Conservation (phyloP, 2,329 filamentous ascomycete species). For the Elsinoe perseae region DNA sequence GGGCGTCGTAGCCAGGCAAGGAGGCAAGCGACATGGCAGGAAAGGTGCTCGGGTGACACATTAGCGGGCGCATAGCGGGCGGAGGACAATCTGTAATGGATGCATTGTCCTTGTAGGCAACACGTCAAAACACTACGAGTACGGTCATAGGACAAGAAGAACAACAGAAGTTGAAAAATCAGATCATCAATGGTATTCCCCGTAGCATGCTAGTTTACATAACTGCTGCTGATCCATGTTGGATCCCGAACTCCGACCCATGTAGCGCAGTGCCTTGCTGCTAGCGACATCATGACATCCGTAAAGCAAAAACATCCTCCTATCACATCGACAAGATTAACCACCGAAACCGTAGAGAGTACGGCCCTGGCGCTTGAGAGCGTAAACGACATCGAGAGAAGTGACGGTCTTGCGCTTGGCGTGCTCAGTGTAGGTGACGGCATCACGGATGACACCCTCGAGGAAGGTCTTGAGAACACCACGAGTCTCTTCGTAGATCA, state of each 20-base stretch:
- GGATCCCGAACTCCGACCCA: constrained; percentile 2
- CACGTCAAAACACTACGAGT: no score
- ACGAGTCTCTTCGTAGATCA: constrained; percentile 80
- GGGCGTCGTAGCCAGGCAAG: no score
- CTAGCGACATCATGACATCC: constrained; percentile 7
- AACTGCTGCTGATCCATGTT: constrained; percentile 4
- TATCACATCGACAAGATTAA: constrained; percentile 34
- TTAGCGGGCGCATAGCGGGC: neutral
- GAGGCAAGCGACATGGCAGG: no score
- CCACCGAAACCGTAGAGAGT: constrained; percentile 64
- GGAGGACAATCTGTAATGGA: no score
- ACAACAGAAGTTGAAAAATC: neutral
- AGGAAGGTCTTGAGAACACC: constrained; percentile 79
- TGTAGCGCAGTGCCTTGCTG: constrained; percentile 8
- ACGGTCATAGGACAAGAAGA: neutral
- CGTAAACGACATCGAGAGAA: constrained; percentile 56
- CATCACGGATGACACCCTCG: constrained; percentile 71
- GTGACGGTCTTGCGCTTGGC: constrained; percentile 69
- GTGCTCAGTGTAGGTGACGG: constrained; percentile 76
- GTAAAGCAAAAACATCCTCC: constrained; percentile 1
- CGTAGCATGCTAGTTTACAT: constrained; percentile 12
- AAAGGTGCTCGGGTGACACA: no score
- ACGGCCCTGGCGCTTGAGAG: constrained; percentile 56
- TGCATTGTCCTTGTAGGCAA: no score
- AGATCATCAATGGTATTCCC: constrained; percentile 6